Conservation (phyloP, 441 rosid genomes). For the Populus hybrid region DNA sequence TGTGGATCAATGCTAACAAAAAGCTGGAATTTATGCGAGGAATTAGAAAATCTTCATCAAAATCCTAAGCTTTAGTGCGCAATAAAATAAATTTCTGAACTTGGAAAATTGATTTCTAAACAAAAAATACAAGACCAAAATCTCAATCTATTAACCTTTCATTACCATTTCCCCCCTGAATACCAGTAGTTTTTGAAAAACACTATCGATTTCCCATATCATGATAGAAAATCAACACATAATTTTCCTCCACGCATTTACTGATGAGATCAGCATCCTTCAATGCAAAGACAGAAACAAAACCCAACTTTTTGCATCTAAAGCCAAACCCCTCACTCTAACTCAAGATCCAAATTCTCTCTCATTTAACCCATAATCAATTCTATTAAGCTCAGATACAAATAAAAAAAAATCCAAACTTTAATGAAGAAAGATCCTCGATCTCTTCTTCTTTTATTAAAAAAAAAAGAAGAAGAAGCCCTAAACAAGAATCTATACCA, state of each 20-base stretch:
- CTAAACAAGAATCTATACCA: background rate
- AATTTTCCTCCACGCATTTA: background rate
- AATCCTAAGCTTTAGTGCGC: background rate
- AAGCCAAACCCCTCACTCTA: conserved; percentile 13
- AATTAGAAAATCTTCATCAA: conserved; percentile 17
- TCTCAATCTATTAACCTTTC: background rate
- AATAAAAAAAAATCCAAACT: background rate
- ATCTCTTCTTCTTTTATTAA: background rate
- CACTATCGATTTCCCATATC: background rate
- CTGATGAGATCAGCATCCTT: conserved; percentile 20
- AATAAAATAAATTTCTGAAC: background rate
- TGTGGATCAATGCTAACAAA: conserved; percentile 21
- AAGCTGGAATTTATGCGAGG: conserved; percentile 24
- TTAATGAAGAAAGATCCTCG: conserved; percentile 6
- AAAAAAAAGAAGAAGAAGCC: background rate
- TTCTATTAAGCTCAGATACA: background rate
- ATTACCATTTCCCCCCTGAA: background rate
- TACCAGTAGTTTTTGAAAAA: background rate
- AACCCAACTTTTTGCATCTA: background rate
- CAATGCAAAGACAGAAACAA: conserved; percentile 4
- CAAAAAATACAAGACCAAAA: background rate
- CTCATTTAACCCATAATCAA: background rate
- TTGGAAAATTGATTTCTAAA: background rate
- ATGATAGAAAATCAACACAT: background rate
- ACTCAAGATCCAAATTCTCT: background rate